Evolutionary conservation across 768 basidiomycete genomes (phyloP), one percentile per base, ranked within the genome.

Genomic region (Collybiopsis luxurians): DNA sequence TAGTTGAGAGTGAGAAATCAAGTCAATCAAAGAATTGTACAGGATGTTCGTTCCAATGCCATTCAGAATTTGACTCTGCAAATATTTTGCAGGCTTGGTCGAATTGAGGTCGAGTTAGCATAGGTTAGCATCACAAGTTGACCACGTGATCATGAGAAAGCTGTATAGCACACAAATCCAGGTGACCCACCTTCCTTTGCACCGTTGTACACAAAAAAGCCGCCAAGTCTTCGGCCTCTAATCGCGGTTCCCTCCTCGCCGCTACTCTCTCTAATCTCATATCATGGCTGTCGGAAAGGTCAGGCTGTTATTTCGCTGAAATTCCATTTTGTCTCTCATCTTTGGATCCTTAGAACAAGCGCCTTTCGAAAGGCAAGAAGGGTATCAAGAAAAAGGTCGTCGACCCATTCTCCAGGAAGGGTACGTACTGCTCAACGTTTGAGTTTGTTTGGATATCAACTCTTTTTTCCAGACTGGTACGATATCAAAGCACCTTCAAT

Each of bases 381-480:
- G 94, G 93, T 73, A 88, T 98, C 82, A 99, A 99, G 94, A 99
- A 98, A 83, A 97, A 98, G 88, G 95, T 97, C 73, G 94, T 99
- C 61, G 97, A 99, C 84, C 95, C 97, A 62, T 97, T 99, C 90
- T 89, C 96, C 64, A 89, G 97, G 82, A 99, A 99, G 80, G 96
- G 96, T 95, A 66, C 59, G 56, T 56, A 21, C 30, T 48, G n/a
- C n/a, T n/a, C n/a, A n/a, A n/a, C n/a, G n/a, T n/a, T n/a, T n/a
- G n/a, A n/a, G n/a, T n/a, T n/a, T n/a, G n/a, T n/a, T n/a, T n/a
- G n/a, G n/a, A n/a, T n/a, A n/a, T n/a, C n/a, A n/a, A n/a, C n/a
- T n/a, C n/a, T n/a, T n/a, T n/a, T n/a, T n/a, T n/a, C n/a, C n/a
- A 97, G 96, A 98, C 67, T 98, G 97, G 97, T 99, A 94, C 76